These are phyloP conservation scores for Posidonia oceanica DNA, from an alignment of 116 monocot species.

Conservation along the genomic window DNA sequence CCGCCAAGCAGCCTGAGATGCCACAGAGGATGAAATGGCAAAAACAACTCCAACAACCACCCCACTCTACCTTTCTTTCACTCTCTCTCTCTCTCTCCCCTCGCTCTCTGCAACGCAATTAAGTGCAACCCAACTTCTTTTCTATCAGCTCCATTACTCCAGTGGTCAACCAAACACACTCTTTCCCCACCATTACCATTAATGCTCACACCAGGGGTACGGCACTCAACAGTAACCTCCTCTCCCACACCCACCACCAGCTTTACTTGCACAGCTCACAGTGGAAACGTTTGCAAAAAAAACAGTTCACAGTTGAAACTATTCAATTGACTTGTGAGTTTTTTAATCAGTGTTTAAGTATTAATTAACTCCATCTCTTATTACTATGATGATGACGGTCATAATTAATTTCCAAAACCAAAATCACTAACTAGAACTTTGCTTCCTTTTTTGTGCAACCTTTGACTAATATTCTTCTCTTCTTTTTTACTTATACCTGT, in stretches of 20 bases:
- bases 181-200: conserved; percentile 1
- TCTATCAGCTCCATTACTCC: neutral
- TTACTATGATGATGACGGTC: too few relatives aligned
- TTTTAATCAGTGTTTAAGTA: too few relatives aligned
- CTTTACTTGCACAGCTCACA: neutral
- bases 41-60: neutral
- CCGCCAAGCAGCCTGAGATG: neutral
- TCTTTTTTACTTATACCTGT: too few relatives aligned
- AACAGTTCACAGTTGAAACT: too few relatives aligned
- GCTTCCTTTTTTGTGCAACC: too few relatives aligned
- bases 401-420: too few relatives aligned
- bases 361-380: too few relatives aligned
- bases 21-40: neutral
- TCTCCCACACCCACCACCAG: neutral
- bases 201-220: neutral
- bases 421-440: too few relatives aligned
- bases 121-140: neutral
- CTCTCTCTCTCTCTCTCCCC: neutral
- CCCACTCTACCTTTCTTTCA: neutral
- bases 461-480: too few relatives aligned
- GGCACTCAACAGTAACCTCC: neutral
- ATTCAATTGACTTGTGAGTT: too few relatives aligned
- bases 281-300: too few relatives aligned
- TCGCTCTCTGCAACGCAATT: neutral
- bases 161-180: neutral